Evolutionary conservation across 2,329 filamentous ascomycete species (phyloP).

Genomic region (Colletotrichum filicis): DNA sequence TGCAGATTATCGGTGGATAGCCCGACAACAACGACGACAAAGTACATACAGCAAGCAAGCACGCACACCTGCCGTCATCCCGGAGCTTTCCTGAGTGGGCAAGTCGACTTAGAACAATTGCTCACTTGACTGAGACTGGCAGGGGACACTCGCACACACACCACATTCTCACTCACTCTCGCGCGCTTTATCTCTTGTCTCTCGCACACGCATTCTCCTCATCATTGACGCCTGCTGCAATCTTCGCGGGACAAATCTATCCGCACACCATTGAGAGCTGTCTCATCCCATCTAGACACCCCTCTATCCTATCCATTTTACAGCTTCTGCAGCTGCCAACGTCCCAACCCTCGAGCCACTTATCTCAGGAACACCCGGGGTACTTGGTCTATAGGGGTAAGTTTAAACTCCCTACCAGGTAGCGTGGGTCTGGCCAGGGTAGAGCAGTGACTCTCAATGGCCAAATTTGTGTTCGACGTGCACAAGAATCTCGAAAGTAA

Average conservation of each 20-base stretch:
- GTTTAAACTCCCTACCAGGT: too few species aligned
- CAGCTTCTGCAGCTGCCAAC: slow-evolving; percentile 33
- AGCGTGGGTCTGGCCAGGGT: too few species aligned
- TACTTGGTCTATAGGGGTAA: too few species aligned
- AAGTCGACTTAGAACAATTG: slow-evolving; percentile 30
- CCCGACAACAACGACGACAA: slow-evolving; percentile 22
- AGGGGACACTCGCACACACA: slow-evolving; percentile 18
- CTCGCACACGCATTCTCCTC: slow-evolving; percentile 15
- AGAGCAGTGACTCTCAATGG: too few species aligned
- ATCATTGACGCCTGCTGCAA: not conserved
- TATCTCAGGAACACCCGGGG: slow-evolving; percentile 27
- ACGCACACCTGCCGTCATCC: slow-evolving; percentile 30
- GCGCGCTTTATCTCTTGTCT: slow-evolving; percentile 3
- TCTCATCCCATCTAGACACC: slow-evolving; percentile 21
- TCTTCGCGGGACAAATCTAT: slow-evolving; percentile 10
- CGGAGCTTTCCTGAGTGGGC: slow-evolving; percentile 27
- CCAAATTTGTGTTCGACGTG: too few species aligned
- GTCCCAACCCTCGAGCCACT: slow-evolving; percentile 12
- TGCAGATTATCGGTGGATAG: slow-evolving; percentile 26
- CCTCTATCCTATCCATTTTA: slow-evolving; percentile 16
- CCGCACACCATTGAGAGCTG: slow-evolving; percentile 16
- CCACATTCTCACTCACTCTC: not conserved
- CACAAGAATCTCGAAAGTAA: too few species aligned
- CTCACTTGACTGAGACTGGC: slow-evolving; percentile 29
- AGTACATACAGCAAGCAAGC: slow-evolving; percentile 24